These are phyloP conservation scores for Penicillium expansum DNA, from an alignment of 2,329 filamentous ascomycete species.

Conservation along the genomic window DNA sequence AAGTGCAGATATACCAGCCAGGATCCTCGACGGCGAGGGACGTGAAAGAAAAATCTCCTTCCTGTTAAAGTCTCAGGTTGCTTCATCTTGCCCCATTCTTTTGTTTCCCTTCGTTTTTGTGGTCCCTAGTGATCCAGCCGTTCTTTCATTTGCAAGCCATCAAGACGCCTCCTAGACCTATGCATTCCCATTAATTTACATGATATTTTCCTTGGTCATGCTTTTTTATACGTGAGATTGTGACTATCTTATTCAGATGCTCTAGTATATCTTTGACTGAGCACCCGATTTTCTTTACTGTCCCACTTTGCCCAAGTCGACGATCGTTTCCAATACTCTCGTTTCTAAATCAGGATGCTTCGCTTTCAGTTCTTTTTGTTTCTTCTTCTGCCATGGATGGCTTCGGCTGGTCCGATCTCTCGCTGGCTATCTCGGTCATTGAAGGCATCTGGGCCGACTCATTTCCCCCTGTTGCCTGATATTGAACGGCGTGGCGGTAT, in stretches of 20 bases:
- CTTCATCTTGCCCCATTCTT: conserved; percentile 10
- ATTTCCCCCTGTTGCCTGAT: neutral
- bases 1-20: conserved; percentile 3
- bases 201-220: neutral
- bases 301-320: neutral
- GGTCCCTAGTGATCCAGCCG: neutral
- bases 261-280: conserved; percentile 8
- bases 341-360: conserved; percentile 17
- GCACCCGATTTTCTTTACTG: neutral
- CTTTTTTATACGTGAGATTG: neutral
- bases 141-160: conserved; percentile 11
- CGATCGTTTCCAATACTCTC: neutral
- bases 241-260: neutral
- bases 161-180: neutral
- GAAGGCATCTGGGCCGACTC: neutral
- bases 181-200: neutral
- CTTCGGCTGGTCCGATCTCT: conserved; percentile 29
- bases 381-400: conserved; percentile 16
- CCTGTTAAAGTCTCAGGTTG: neutral
- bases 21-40: neutral
- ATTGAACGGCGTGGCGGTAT: conserved; percentile 1
- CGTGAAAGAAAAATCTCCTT: conserved; percentile 3
- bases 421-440: conserved; percentile 11
- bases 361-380: conserved; percentile 10
- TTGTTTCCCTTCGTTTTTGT: conserved; percentile 1